Evolutionary conservation across 495 filamentous ascomycete species (phyloP), one percentile per base, ranked within the genome.

Genomic region (Cercophora sp.): DNA sequence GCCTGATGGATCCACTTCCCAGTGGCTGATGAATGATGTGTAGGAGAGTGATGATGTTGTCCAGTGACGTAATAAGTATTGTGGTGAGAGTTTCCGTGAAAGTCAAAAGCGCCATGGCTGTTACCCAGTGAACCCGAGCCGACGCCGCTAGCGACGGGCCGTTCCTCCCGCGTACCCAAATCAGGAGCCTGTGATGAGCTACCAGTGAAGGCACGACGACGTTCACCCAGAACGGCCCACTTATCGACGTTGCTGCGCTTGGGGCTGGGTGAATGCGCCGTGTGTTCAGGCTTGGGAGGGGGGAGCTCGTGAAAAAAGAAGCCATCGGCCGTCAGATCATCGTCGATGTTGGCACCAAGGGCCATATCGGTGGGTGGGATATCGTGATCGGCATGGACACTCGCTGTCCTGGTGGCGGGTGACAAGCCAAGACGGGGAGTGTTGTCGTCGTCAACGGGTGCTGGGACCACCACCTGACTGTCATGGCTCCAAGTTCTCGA

Each of bases 201-300:
- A 42, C 71, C 70, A 24, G 82, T 82, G 63, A 75, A 79, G 32
- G 82, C 85, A 57, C 88, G 83, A 32, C 89, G 76, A 59, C 86
- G 84, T 52, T 92, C 87, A 46, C 91, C 91, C 8, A 96, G 74
- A 6, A 81, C 85, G 2, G 87, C 78, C 91, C 91, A 96, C 66
- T 92, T 95, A 73, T 96, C 91, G 39, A 88, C 61, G 56, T 75
- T 72, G 54, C 43, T 74, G 24, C 71, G 75, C 69, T 73, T 78
- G 24, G 75, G 34, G 72, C 77, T 52, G 72, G 58, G 4, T 75
- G 63, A 36, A 13, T 58, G 58, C 27, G 57, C 42, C 27, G 57
- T 52, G 29, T 56, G 39, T 36, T 70, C 58, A 43, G 68, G 61
- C 56, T 70, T 64, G 54, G 70, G 63, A 11, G 76, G 66, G 6